Percentiles rank a stretch among this genome's conserved stretches.
Evolutionary conservation across 768 basidiomycete species (phyloP).

Genomic region (Amanita molliuscula): DNA sequence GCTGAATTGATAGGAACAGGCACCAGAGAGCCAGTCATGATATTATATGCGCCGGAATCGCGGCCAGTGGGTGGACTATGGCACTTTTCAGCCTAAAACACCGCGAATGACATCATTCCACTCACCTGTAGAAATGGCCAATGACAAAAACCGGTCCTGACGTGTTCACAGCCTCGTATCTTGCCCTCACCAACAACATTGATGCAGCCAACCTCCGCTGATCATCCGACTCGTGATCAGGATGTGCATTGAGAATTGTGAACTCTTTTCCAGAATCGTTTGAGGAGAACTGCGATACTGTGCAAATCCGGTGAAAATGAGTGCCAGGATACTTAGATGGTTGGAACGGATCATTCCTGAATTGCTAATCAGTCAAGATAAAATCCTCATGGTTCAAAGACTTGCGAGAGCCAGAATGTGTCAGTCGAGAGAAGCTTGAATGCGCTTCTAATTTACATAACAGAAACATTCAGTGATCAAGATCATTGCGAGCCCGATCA

Average conservation of each 20-base stretch:
- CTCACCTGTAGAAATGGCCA: constrained; percentile 42
- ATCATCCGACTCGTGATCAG: constrained; percentile 42
- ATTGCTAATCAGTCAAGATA: background rate
- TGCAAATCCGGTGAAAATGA: constrained; percentile 38
- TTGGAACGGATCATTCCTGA: constrained; percentile 34
- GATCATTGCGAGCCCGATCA: background rate
- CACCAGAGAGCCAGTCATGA: constrained; percentile 31
- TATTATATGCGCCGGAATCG: constrained; percentile 40
- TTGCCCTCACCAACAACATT: constrained; percentile 36
- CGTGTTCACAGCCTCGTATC: constrained; percentile 33
- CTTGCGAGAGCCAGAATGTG: constrained; percentile 49
- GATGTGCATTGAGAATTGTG: constrained; percentile 40
- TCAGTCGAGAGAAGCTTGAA: constrained; percentile 30
- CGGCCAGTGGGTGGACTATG: constrained; percentile 29
- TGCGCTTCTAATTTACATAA: constrained; percentile 15
- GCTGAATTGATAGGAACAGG: constrained; percentile 31
- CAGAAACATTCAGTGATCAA: background rate
- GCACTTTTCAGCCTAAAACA: background rate
- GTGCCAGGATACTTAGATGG: constrained; percentile 42
- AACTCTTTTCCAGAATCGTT: constrained; percentile 18
- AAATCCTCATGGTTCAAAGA: background rate
- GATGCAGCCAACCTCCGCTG: constrained; percentile 43
- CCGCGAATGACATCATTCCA: background rate
- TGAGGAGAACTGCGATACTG: constrained; percentile 26
- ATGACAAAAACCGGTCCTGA: constrained; percentile 33